phyloP scores from a whole-genome alignment of 83 land plant species.

The Picea abies region DNA sequence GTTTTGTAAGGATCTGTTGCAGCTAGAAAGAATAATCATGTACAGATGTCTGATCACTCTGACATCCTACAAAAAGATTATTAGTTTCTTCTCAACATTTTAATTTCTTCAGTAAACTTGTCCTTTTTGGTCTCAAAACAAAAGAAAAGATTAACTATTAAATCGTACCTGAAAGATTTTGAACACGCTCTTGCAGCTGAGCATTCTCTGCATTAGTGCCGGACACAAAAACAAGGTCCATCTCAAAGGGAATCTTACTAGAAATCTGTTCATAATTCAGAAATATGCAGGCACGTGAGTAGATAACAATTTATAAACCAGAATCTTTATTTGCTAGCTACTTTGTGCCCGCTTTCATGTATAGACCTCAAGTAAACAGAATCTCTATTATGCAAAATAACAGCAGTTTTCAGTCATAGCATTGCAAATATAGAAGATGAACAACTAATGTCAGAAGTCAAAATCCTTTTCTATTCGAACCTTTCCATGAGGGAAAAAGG shows the following conservation, averaged over 20 bases:
- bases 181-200: slow-evolving; percentile 51
- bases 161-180: slow-evolving; percentile 73
- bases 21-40: not conserved
- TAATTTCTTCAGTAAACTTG: not conserved
- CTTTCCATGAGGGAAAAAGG: not conserved
- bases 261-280: slow-evolving; percentile 52
- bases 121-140: not conserved
- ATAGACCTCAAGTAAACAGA: not conserved
- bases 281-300: not conserved
- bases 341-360: not conserved
- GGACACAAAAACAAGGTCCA: slow-evolving; percentile 84
- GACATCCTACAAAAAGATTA: not conserved
- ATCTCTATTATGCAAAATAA: not conserved
- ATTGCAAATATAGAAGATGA: slow-evolving; percentile 6
- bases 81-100: too few relatives aligned
- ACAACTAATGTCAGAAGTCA: not conserved
- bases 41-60: not conserved
- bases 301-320: not conserved
- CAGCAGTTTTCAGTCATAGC: not conserved
- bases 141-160: slow-evolving; percentile 2
- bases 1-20: not conserved
- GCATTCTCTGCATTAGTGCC: slow-evolving; percentile 42
- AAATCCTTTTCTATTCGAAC: not conserved
- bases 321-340: not conserved
- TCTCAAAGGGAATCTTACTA: slow-evolving; percentile 57